phyloP scores from a whole-genome alignment of 2,329 filamentous ascomycete species.

The Paradendryphiella salina region DNA sequence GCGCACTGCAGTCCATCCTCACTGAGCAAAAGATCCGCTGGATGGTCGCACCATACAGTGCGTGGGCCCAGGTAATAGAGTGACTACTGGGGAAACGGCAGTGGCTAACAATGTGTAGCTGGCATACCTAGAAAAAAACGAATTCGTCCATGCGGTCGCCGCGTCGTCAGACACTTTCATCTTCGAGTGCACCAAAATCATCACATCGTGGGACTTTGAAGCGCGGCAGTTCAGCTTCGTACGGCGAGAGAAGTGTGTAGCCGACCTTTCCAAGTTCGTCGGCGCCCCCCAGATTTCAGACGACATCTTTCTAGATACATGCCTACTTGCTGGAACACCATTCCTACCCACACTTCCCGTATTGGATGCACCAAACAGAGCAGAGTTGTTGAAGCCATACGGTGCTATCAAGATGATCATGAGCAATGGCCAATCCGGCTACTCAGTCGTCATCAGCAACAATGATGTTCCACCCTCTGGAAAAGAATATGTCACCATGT shows the following conservation, averaged over 20 bases:
- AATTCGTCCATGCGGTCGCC: conserved; percentile 70
- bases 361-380: conserved; percentile 64
- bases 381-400: conserved; percentile 63
- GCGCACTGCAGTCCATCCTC: conserved; percentile 75
- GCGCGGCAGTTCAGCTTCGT: conserved; percentile 65
- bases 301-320: conserved; percentile 78
- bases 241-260: conserved; percentile 70
- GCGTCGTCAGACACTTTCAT: conserved; percentile 83
- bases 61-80: conserved; percentile 72
- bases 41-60: conserved; percentile 83
- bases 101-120: conserved; percentile 56
- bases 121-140: conserved; percentile 73
- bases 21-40: conserved; percentile 71
- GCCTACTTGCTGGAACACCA: conserved; percentile 79
- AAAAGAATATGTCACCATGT: conserved; percentile 79
- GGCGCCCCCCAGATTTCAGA: conserved; percentile 59
- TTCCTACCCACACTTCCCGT: conserved; percentile 80
- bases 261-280: conserved; percentile 57
- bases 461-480: conserved; percentile 76
- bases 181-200: conserved; percentile 77
- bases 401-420: conserved; percentile 80
- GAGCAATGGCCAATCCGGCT: conserved; percentile 66
- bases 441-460: conserved; percentile 73
- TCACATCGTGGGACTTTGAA: conserved; percentile 72
- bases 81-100: background rate